These are phyloP conservation scores for Saraca asoca DNA, from an alignment of 331 rosid species.

Conservation along the genomic window DNA sequence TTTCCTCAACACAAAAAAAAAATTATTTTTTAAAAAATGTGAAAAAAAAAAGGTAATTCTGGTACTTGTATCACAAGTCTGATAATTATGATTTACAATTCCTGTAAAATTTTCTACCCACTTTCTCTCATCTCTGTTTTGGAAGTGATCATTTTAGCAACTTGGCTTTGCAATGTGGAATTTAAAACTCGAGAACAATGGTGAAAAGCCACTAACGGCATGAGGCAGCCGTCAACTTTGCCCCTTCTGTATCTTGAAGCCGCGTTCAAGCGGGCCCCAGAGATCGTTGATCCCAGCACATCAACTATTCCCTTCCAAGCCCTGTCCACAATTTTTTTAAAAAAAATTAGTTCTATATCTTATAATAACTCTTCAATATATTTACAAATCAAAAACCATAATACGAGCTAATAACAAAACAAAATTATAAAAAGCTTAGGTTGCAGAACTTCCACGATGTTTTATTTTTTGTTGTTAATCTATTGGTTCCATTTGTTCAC, in stretches of 20 bases:
- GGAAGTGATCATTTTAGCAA: background rate
- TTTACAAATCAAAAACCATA: no score
- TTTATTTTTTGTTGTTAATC: constrained; percentile 27
- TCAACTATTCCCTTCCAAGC: constrained; percentile 31
- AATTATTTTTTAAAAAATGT: no score
- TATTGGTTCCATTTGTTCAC: constrained; percentile 27
- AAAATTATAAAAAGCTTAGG: background rate
- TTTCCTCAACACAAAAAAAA: no score
- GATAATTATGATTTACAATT: no score
- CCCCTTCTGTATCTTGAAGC: constrained; percentile 39
- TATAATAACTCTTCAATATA: no score
- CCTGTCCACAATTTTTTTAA: background rate
- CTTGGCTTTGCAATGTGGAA: no score
- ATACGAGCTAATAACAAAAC: background rate
- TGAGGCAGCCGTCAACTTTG: background rate
- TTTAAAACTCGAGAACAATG: background rate
- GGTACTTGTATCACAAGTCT: no score
- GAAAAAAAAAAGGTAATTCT: no score
- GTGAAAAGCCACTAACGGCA: background rate
- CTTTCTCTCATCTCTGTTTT: background rate
- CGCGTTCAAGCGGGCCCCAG: constrained; percentile 66
- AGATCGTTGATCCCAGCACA: constrained; percentile 44
- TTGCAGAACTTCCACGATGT: constrained; percentile 33
- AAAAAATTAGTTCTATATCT: no score
- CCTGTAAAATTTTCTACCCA: background rate